Conservation (phyloP, 495 filamentous ascomycete genomes). For the Jackrogersella minutella region DNA sequence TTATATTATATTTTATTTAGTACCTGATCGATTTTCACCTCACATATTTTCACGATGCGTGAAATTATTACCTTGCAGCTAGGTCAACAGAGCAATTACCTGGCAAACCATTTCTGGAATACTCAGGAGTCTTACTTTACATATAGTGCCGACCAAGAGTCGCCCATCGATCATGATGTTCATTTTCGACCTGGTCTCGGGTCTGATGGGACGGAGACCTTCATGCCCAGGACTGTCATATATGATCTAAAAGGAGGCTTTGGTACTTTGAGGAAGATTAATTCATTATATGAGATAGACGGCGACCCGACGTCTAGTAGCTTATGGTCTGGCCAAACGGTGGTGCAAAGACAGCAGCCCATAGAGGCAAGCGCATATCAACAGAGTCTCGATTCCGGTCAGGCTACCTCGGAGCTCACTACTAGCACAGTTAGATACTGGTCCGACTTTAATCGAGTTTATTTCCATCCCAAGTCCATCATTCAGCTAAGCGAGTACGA, state of each 20-base stretch:
- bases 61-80: slow-evolving; percentile 96
- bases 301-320: slow-evolving; percentile 58
- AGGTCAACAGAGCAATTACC: slow-evolving; percentile 89
- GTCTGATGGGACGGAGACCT: slow-evolving; percentile 85
- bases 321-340: slow-evolving; percentile 74
- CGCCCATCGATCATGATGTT: slow-evolving; percentile 87
- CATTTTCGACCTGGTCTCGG: slow-evolving; percentile 90
- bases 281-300: slow-evolving; percentile 83
- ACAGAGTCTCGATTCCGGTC: slow-evolving; percentile 73
- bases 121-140: slow-evolving; percentile 99
- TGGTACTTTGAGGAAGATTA: slow-evolving; percentile 84
- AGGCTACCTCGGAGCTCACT: slow-evolving; percentile 67
- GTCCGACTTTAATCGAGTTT: slow-evolving; percentile 93
- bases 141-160: slow-evolving; percentile 72
- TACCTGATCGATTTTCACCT: not conserved
- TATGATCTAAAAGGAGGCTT: slow-evolving; percentile 96
- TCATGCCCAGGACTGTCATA: slow-evolving; percentile 86
- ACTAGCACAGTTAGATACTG: slow-evolving; percentile 84
- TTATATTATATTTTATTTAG: not conserved
- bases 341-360: slow-evolving; percentile 68
- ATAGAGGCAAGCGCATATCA: slow-evolving; percentile 80
- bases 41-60: slow-evolving; percentile 71
- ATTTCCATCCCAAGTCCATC: slow-evolving; percentile 89
- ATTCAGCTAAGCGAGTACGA: slow-evolving; percentile 90
- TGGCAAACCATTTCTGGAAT: slow-evolving; percentile 99